Conservation (phyloP, 768 basidiomycete genomes). For the Boletus rubroflammeus region DNA sequence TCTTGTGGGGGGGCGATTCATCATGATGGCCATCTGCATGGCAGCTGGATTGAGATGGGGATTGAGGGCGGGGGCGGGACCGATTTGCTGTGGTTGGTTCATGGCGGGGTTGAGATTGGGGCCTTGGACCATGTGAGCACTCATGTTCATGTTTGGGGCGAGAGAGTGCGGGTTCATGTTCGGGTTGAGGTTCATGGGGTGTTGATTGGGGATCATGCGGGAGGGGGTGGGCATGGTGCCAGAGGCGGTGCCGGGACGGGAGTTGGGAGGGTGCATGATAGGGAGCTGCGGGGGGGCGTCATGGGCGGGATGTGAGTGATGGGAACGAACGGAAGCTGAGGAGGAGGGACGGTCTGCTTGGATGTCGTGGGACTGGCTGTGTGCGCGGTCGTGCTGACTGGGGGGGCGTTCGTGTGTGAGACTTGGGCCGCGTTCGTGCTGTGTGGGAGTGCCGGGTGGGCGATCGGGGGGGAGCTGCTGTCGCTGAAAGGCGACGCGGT, state of each 20-base stretch:
- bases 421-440: slow-evolving; percentile 21
- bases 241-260: slow-evolving; percentile 28
- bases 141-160: slow-evolving; percentile 13
- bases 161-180: slow-evolving; percentile 15
- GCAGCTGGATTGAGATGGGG: slow-evolving; percentile 16
- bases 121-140: slow-evolving; percentile 7
- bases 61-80: slow-evolving; percentile 4
- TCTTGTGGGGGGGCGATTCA: slow-evolving; percentile 30
- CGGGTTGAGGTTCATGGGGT: slow-evolving; percentile 20
- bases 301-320: slow-evolving; percentile 23
- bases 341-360: slow-evolving; percentile 27
- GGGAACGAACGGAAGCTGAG: slow-evolving; percentile 28
- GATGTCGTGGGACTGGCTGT: slow-evolving; percentile 24
- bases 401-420: slow-evolving; percentile 25
- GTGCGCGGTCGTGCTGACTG: slow-evolving; percentile 22
- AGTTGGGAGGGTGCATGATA: slow-evolving; percentile 26
- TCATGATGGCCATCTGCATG: slow-evolving; percentile 22
- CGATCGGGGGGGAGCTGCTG: slow-evolving; percentile 26
- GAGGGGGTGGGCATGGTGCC: slow-evolving; percentile 10
- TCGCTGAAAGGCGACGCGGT: slow-evolving; percentile 28
- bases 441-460: slow-evolving; percentile 17
- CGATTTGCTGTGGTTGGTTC: slow-evolving; percentile 24
- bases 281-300: slow-evolving; percentile 5
- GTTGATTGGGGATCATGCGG: slow-evolving; percentile 26
- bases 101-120: slow-evolving; percentile 9